Percentiles rank a stretch among this genome's conserved stretches.
These are phyloP conservation scores for Monilinia fructigena DNA, from an alignment of 2,329 filamentous ascomycete genomes.

Conservation along the genomic window DNA sequence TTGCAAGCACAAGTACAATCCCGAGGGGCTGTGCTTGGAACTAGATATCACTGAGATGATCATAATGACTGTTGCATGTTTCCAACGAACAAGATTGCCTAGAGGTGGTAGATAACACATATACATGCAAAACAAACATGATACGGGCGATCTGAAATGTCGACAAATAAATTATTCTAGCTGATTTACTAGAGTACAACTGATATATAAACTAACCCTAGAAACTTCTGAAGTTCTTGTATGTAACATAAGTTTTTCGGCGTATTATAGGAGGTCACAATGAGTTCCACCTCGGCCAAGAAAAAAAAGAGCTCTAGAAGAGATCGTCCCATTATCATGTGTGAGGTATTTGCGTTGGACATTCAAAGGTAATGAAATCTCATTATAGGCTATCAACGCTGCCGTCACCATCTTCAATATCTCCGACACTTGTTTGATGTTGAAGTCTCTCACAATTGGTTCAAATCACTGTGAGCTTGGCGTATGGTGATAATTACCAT, in stretches of 20 bases:
- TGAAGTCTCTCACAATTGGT: not conserved
- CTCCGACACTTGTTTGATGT: not conserved
- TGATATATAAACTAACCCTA: not conserved
- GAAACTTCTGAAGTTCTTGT: slow-evolving; percentile 15
- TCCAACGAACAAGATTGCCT: not conserved
- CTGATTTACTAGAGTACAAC: slow-evolving; percentile 4
- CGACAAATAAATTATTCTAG: slow-evolving; percentile 3
- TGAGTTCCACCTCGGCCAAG: not conserved
- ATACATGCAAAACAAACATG: not conserved
- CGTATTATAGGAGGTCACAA: not conserved
- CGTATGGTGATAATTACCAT: not conserved
- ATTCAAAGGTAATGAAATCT: not conserved
- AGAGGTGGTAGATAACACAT: not conserved
- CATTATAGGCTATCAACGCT: not conserved
- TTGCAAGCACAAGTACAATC: slow-evolving; percentile 1
- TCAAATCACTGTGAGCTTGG: not conserved
- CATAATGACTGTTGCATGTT: slow-evolving; percentile 6
- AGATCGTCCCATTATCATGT: not conserved
- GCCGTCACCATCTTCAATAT: not conserved
- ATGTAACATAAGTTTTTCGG: not conserved
- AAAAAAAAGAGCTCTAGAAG: not conserved
- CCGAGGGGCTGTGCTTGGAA: not conserved
- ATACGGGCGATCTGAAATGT: slow-evolving; percentile 10
- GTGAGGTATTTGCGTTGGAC: not conserved
- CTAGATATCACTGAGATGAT: slow-evolving; percentile 1